Evolutionary conservation across 2,329 filamentous ascomycete genomes (phyloP).

Genomic region (Hypoxylon sp.): DNA sequence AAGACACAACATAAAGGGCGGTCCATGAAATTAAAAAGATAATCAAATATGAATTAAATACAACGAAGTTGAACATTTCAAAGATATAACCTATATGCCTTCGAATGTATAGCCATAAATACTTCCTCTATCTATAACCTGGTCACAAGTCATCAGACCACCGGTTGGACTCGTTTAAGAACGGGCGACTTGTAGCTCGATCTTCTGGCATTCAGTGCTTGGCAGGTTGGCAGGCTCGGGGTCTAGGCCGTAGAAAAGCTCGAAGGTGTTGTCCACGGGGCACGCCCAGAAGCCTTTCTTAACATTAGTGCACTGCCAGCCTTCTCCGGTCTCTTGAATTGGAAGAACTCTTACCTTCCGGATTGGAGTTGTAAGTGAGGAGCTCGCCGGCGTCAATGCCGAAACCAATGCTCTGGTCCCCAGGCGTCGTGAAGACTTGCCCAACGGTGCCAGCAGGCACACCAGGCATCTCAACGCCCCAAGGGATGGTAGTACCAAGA

Average conservation of each 20-base stretch:
- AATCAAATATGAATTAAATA: not conserved
- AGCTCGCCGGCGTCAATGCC: slow-evolving; percentile 23
- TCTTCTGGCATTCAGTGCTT: slow-evolving; percentile 20
- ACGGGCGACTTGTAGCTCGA: slow-evolving; percentile 9
- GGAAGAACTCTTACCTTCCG: slow-evolving; percentile 14
- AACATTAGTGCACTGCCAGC: not conserved
- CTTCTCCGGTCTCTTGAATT: not conserved
- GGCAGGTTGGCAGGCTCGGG: slow-evolving; percentile 29
- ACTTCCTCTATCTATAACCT: no score
- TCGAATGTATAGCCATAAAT: not conserved
- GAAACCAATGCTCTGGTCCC: slow-evolving; percentile 37
- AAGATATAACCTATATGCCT: not conserved
- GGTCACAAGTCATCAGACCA: not conserved
- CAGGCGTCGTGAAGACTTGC: slow-evolving; percentile 31
- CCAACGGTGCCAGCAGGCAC: slow-evolving; percentile 33
- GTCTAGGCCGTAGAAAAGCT: slow-evolving; percentile 42
- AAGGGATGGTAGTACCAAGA: slow-evolving; percentile 22
- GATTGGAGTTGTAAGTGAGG: slow-evolving; percentile 35
- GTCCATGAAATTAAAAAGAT: not conserved
- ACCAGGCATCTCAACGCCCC: slow-evolving; percentile 31
- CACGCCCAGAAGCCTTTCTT: slow-evolving; percentile 45
- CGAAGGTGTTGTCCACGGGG: slow-evolving; percentile 37
- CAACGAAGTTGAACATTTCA: not conserved
- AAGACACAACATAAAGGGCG: not conserved
- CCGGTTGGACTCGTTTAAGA: not conserved